phyloP scores from a whole-genome alignment of 2,329 filamentous ascomycete genomes.

The Sporothrix sp. region DNA sequence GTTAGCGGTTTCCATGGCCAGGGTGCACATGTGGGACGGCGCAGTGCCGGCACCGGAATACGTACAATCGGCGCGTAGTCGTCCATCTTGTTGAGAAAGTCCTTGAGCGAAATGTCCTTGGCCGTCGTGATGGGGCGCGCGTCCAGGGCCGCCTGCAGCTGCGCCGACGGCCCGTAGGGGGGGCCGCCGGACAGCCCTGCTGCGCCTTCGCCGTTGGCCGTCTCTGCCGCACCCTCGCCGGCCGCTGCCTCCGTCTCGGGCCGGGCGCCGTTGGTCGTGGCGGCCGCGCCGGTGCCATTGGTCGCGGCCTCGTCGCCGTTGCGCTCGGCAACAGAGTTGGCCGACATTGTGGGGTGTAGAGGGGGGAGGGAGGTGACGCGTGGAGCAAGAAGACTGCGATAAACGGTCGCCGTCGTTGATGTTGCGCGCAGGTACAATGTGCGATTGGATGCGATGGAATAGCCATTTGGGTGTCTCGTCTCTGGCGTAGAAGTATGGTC shows the following conservation, averaged over 20 bases:
- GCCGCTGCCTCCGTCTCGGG: not conserved
- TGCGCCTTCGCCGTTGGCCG: too few relatives aligned
- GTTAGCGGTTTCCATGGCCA: too few relatives aligned
- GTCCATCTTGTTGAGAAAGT: conserved; percentile 94
- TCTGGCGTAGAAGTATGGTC: not conserved
- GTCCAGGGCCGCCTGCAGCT: not conserved
- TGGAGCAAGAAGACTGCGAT: not conserved
- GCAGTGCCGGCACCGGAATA: too few relatives aligned
- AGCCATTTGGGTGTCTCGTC: too few relatives aligned
- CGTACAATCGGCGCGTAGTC: conserved; percentile 93
- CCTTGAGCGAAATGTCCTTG: conserved; percentile 85
- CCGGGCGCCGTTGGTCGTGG: conserved; percentile 4
- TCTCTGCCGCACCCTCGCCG: not conserved
- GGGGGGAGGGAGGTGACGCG: too few relatives aligned
- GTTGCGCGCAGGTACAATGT: too few relatives aligned
- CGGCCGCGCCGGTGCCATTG: conserved; percentile 10
- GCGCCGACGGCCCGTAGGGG: not conserved
- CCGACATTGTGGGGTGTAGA: conserved; percentile 11
- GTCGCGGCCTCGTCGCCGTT: conserved; percentile 5
- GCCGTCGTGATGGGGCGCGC: conserved; percentile 40
- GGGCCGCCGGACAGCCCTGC: too few relatives aligned
- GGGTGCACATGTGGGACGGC: too few relatives aligned
- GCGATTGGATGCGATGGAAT: too few relatives aligned
- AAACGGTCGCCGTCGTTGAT: not conserved
- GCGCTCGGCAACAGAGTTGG: conserved; percentile 8